Evolutionary conservation across 768 basidiomycete species (phyloP).

Genomic region (Boletus insuetus): DNA sequence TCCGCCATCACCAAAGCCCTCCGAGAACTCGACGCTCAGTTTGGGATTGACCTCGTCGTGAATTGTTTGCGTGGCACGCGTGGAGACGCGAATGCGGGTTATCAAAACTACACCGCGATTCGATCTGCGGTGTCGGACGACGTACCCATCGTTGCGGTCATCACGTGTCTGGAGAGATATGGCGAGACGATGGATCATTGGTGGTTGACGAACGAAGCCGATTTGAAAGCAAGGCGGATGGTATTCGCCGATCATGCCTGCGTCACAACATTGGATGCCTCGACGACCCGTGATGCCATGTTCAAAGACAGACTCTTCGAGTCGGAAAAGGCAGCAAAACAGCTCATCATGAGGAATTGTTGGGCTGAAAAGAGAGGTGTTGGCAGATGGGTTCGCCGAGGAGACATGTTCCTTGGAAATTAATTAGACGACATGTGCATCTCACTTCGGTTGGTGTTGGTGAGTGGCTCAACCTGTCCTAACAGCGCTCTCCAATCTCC

Average conservation of each 20-base stretch:
- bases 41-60: conserved; percentile 27
- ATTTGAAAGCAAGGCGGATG: conserved; percentile 34
- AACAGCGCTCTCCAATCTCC: not conserved
- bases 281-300: conserved; percentile 11
- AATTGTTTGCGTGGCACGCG: conserved; percentile 28
- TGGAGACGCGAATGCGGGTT: conserved; percentile 28
- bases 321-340: conserved; percentile 22
- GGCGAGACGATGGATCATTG: conserved; percentile 34
- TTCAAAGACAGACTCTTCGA: conserved; percentile 24
- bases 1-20: conserved; percentile 25
- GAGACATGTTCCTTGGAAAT: conserved; percentile 28
- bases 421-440: conserved; percentile 22
- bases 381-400: conserved; percentile 22
- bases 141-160: conserved; percentile 30
- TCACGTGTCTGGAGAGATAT: conserved; percentile 33
- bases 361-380: conserved; percentile 24
- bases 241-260: conserved; percentile 38
- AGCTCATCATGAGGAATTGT: conserved; percentile 26
- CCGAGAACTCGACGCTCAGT: conserved; percentile 27
- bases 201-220: conserved; percentile 38
- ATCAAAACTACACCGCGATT: conserved; percentile 27
- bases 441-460: conserved; percentile 12
- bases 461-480: conserved; percentile 5
- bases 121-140: conserved; percentile 30
- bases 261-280: conserved; percentile 33